A percentile compares a stretch with the other conserved stretches of the same genome.
Conservation (phyloP, 192 early-diverging fungal species). For the Polychytrium aggregatum region DNA sequence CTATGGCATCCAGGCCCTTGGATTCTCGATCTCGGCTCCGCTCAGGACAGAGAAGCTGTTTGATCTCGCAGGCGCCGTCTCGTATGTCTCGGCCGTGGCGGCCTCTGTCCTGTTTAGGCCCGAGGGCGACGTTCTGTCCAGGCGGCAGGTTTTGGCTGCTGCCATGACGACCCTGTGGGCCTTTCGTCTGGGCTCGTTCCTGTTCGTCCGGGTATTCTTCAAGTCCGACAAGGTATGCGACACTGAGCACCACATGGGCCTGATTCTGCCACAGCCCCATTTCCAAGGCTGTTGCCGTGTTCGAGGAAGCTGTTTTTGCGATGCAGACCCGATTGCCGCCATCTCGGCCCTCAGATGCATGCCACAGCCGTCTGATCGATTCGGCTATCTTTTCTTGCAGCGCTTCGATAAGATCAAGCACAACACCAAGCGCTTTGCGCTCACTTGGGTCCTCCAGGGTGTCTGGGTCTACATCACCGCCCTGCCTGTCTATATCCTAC, state of each 20-base stretch:
- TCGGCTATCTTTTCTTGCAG: neutral
- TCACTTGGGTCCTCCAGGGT: constrained; percentile 37
- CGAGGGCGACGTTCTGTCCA: constrained; percentile 3
- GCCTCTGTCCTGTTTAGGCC: constrained; percentile 20
- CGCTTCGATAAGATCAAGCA: constrained; percentile 37
- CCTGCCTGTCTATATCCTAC: constrained; percentile 28
- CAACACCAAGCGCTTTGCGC: constrained; percentile 23
- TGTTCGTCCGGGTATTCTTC: constrained; percentile 19
- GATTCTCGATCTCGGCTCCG: constrained; percentile 26
- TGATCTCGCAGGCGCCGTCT: constrained; percentile 35
- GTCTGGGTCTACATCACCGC: constrained; percentile 45
- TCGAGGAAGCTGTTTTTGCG: too few species aligned
- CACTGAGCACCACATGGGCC: neutral
- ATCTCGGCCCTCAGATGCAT: neutral
- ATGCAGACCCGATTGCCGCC: too few species aligned
- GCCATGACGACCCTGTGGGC: constrained; percentile 26
- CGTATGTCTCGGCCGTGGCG: constrained; percentile 29
- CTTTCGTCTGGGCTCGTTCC: constrained; percentile 27
- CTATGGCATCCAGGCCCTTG: constrained; percentile 35
- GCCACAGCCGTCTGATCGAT: neutral
- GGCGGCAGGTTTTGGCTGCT: constrained; percentile 30
- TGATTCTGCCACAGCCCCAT: too few species aligned
- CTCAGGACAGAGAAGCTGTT: constrained; percentile 35
- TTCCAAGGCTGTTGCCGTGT: too few species aligned
- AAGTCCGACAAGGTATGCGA: neutral